Evolutionary conservation across 495 filamentous ascomycete species (phyloP), one percentile per base, ranked within the genome.

Genomic region (Aspergillus conjunctus): DNA sequence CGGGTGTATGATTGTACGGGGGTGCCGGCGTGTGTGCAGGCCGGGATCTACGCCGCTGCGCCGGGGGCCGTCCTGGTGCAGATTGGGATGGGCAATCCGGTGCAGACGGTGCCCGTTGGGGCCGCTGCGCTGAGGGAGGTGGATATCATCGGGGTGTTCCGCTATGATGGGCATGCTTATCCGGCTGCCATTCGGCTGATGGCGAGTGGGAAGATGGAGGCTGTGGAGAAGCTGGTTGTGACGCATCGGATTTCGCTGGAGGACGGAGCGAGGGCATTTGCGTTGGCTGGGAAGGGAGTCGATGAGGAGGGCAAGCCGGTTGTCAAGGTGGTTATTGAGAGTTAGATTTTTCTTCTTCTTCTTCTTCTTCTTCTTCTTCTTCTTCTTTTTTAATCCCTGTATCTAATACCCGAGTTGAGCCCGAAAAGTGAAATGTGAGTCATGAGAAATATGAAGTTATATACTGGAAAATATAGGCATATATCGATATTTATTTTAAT

Each of bases 71-170:
- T 88, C 61, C 80, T 97, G 39, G 85, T 97, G 64, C 87, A 96
- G 75, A 88, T 97, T 20, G 93, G 93, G 4, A 97, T 97, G 91
- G 93, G 93, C n/a, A 91, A 86, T 5, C 92, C 93, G 0, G 83
- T 95, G 44, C 90, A 94, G 77, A 95, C 90, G 0, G 77, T 96
- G 7, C 92, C 92, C 4, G 81, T 97, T 56, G 91, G 88, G 1
- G 89, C 90, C 0, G 93, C 93, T 14, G 91, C 92, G 39, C 75
- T 95, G 53, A 83, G 91, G 4, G 93, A 97, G 76, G 88, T 97
- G 3, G 93, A 97, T 74, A 87, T 97, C 34, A 79, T 94, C 2
- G 93, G 93, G n/a, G 88, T 93, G 31, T 97, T 97, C 70, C 81
- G 93, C 39, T 97, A 97, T 66, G 89, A 90, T 50, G 91, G 92